Percentiles rank a stretch among this genome's conserved stretches.
Conservation (phyloP, 2,329 filamentous ascomycete genomes). For the Cylindrodendrum hubeiense region DNA sequence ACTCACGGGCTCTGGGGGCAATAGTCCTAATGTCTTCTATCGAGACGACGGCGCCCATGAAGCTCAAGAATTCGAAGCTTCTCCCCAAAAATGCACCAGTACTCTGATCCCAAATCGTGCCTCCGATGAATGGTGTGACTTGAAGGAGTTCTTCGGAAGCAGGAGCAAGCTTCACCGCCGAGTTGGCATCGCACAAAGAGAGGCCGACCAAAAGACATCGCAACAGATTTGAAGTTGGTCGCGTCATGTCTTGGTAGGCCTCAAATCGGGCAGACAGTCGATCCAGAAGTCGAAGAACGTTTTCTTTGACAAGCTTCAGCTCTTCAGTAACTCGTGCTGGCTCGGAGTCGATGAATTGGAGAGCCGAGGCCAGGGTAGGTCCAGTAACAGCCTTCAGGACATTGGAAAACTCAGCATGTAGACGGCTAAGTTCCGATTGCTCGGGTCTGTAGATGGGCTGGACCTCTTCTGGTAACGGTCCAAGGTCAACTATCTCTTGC, state of each 20-base stretch:
- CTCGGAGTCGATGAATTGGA: constrained; percentile 41
- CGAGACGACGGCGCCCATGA: constrained; percentile 51
- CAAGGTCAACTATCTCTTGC: constrained; percentile 72
- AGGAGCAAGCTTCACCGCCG: constrained; percentile 56
- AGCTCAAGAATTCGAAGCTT: constrained; percentile 59
- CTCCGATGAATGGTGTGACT: constrained; percentile 69
- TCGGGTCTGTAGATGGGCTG: constrained; percentile 78
- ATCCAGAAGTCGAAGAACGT: constrained; percentile 75
- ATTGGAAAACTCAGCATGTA: constrained; percentile 88
- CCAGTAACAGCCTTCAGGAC: constrained; percentile 74
- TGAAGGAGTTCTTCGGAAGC: constrained; percentile 54
- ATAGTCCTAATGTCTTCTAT: constrained; percentile 62
- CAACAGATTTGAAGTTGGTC: constrained; percentile 82
- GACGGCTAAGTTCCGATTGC: constrained; percentile 73
- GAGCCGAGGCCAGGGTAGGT: constrained; percentile 55
- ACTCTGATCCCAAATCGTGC: constrained; percentile 49
- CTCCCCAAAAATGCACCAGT: constrained; percentile 35
- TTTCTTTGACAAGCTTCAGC: constrained; percentile 64
- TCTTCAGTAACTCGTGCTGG: constrained; percentile 48
- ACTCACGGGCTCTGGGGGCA: constrained; percentile 58
- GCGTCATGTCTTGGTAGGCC: constrained; percentile 87
- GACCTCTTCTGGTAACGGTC: constrained; percentile 73
- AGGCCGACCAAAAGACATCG: constrained; percentile 83
- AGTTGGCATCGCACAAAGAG: constrained; percentile 65
- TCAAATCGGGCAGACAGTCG: constrained; percentile 78